Evolutionary conservation across 768 basidiomycete species (phyloP).

Genomic region (Phylloporus sp.): DNA sequence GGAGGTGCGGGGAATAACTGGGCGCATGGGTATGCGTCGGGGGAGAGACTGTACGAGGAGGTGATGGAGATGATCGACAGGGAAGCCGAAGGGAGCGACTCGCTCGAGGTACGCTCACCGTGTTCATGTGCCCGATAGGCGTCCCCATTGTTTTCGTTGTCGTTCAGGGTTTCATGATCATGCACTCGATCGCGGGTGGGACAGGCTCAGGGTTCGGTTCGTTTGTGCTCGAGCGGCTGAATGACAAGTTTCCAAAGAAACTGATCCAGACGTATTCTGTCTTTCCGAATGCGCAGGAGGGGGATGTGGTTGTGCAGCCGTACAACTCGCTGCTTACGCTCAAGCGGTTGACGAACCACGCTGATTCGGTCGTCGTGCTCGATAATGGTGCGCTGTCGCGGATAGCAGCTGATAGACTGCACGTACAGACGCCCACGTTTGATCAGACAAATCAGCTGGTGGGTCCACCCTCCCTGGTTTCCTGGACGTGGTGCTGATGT

Average conservation of each 20-base stretch:
- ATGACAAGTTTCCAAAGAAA: constrained; percentile 98
- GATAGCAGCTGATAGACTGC: constrained; percentile 89
- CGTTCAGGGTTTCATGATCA: constrained; percentile 93
- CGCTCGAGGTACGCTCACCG: constrained; percentile 72
- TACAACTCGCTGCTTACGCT: constrained; percentile 94
- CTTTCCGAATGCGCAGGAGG: constrained; percentile 90
- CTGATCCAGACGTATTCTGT: constrained; percentile 99
- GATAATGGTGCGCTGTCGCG: constrained; percentile 93
- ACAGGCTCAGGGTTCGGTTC: constrained; percentile 98
- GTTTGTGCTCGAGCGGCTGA: constrained; percentile 93
- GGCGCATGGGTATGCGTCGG: constrained; percentile 91
- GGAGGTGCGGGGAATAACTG: constrained; percentile 99
- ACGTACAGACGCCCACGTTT: constrained; percentile 82
- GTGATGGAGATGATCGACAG: constrained; percentile 99
- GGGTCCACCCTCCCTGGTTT: constrained; percentile 16
- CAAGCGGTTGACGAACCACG: constrained; percentile 92
- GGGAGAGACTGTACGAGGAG: constrained; percentile 91
- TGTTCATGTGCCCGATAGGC: not conserved
- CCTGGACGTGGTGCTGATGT: not conserved
- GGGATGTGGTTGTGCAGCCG: constrained; percentile 97
- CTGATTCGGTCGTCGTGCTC: constrained; percentile 94
- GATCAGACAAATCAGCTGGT: constrained; percentile 93
- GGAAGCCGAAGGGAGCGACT: constrained; percentile 97
- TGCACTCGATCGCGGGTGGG: constrained; percentile 98
- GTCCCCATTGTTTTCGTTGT: too few relatives aligned